Evolutionary conservation across 2,329 filamentous ascomycete genomes (phyloP), one percentile per base, ranked within the genome.

Genomic region (Lanzia echinophila): DNA sequence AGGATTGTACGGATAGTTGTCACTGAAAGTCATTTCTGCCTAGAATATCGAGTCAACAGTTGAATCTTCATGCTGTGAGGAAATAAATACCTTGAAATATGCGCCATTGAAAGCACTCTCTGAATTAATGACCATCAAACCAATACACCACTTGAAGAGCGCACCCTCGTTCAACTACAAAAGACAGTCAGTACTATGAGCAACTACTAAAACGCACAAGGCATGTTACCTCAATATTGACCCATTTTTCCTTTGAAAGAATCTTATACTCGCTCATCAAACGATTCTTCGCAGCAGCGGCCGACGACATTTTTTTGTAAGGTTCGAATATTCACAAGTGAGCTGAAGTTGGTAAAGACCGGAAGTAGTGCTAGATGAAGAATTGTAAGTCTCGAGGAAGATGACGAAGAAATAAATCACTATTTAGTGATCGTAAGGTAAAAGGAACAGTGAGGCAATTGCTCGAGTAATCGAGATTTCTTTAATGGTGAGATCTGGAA

Each of bases 101-200:
- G 88, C 94, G 56, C 91, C 91, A 65, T 96, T 86, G 76, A 95
- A 97, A 60, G 87, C 78, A 58, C 90, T 96, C 63, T 96, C 91
- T 0, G 88, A 82, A 71, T 97, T 97, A 65, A 96, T 81, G 36
- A 96, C 89, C 74, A 96, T 91, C 55, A 99, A 81, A 3, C 87
- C 91, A 46, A 97, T 76, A 57, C 82, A 84, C 92, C 94, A 97
- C 60, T 84, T 80, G 67, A 95, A 86, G 58, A 97, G 83, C n/a
- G 84, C 79, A 64, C 90, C 82, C 60, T 90, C 81, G 34, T 90
- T 77, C 82, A 94, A 64, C 65, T 64, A 49, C 34, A 1, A 6
- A 34, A 50, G 47, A 6, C 33, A 3, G 57, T 65, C 47, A 65
- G 57, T 24, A 33, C 31, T 3, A 10, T 19, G 19, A 28, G 17